Base-by-base conservation (phyloP, 2,329 filamentous ascomycete species). In the Rutstroemia sydowiana region DNA sequence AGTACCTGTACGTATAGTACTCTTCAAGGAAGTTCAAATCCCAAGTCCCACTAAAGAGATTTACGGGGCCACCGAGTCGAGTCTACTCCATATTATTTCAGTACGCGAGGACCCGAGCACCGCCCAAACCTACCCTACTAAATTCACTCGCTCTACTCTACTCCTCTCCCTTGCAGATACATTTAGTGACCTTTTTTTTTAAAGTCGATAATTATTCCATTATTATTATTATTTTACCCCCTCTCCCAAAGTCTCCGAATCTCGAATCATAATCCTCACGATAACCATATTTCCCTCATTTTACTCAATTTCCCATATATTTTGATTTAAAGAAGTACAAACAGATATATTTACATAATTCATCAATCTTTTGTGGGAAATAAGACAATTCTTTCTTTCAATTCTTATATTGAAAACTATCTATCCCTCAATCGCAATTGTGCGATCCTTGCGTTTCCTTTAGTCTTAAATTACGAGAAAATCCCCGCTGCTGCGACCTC, bases 391-490 rank as follows among this genome's bases (percentile, higher is more conserved):
- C 13, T 8, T 39, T 10, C n/a, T 6, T 28, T 23, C 2, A 10
- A 23, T 14, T 16, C 20, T 18, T 30, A 20, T 20, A 39, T 37
- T 18, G 21, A 32, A 13, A n/a, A 32, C 26, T 23, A 41, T 8
- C 45, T 44, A 23, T 21, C n/a, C 16, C 18, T 51, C 40, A 51
- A 51, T 45, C 28, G 47, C 47, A 39, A 49, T 31, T 49, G 20
- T 20, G 48, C 48, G 41, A 45, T 30, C 30, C 41, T 51, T 45
- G 32, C 41, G 32, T 43, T 51, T 37, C n/a, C 39, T 28, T 39
- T 34, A 37, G 31, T 45, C 42, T 32, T 32, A 39, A 51, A 51
- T 45, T 32, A 40, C 18, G 32, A 39, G 30, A 32, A 40, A 9
- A 26, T 26, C 23, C 23, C 23, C 8, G 20, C 37, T 37, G 41